phyloP scores from a whole-genome alignment of 768 basidiomycete genomes.

The Calvatia gigantea region DNA sequence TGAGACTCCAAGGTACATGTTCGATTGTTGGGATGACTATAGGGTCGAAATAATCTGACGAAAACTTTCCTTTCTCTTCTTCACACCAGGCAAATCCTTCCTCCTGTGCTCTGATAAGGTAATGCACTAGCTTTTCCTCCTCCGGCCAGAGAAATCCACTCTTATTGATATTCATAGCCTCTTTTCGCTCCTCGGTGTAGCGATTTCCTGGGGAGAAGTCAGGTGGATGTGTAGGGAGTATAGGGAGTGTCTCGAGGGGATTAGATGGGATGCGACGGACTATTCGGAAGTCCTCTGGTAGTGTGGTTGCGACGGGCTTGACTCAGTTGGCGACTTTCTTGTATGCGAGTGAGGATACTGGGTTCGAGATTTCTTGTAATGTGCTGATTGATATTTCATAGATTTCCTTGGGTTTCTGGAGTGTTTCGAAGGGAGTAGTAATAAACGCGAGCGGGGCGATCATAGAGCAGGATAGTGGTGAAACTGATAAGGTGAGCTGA shows the following conservation, averaged over 20 bases:
- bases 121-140: slow-evolving; percentile 30
- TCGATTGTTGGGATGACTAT: slow-evolving; percentile 23
- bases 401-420: neutral
- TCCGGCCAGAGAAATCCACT: slow-evolving; percentile 30
- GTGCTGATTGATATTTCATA: neutral
- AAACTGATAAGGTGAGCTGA: neutral
- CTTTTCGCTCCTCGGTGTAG: slow-evolving; percentile 24
- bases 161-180: slow-evolving; percentile 22
- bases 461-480: neutral
- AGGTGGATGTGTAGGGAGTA: slow-evolving; percentile 26
- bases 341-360: slow-evolving; percentile 18
- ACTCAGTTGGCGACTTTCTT: slow-evolving; percentile 28
- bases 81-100: slow-evolving; percentile 29
- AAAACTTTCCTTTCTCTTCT: slow-evolving; percentile 24
- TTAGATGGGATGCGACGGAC: slow-evolving; percentile 27
- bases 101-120: slow-evolving; percentile 29
- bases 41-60: slow-evolving; percentile 21
- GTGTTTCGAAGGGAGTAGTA: neutral
- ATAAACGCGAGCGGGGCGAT: neutral
- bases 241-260: slow-evolving; percentile 26
- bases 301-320: slow-evolving; percentile 29
- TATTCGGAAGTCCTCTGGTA: slow-evolving; percentile 31
- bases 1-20: slow-evolving; percentile 27
- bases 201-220: slow-evolving; percentile 25
- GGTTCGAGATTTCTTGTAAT: neutral